These are phyloP conservation scores for Diplodia corticola DNA, from an alignment of 2,329 filamentous ascomycete genomes.

Conservation along the genomic window DNA sequence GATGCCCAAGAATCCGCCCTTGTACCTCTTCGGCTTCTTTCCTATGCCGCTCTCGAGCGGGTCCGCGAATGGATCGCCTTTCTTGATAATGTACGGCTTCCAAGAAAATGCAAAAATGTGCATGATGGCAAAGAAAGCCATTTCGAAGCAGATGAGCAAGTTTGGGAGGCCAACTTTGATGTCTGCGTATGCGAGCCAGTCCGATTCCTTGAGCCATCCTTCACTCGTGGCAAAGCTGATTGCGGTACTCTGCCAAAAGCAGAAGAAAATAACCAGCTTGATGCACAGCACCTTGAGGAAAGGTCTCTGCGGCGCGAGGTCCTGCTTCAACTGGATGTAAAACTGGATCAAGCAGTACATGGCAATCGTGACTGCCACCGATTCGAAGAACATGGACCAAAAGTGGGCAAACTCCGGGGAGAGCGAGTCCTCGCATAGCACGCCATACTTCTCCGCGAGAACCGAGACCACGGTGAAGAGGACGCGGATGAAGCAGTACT, in stretches of 20 bases:
- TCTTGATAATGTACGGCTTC: conserved; percentile 60
- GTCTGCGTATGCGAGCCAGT: conserved; percentile 68
- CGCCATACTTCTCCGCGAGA: conserved; percentile 65
- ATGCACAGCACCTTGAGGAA: conserved; percentile 83
- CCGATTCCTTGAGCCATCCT: conserved; percentile 63
- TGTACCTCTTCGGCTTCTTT: conserved; percentile 24
- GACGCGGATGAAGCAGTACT: conserved; percentile 81
- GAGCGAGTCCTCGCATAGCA: conserved; percentile 78
- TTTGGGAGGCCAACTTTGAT: conserved; percentile 79
- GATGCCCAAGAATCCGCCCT: conserved; percentile 59
- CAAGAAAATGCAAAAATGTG: conserved; percentile 84
- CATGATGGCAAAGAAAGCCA: conserved; percentile 75
- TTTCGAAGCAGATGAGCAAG: conserved; percentile 77
- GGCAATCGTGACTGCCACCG: conserved; percentile 71
- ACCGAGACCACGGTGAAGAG: conserved; percentile 78
- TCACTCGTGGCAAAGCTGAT: conserved; percentile 63
- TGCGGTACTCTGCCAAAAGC: conserved; percentile 73
- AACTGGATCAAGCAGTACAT: conserved; percentile 91
- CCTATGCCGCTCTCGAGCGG: conserved; percentile 28
- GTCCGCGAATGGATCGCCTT: conserved; percentile 28
- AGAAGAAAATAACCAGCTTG: conserved; percentile 88
- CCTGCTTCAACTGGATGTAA: conserved; percentile 71
- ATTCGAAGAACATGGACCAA: conserved; percentile 76
- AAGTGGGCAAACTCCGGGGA: conserved; percentile 79
- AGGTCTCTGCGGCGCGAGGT: conserved; percentile 68